Evolutionary conservation across 306 rosid genomes (phyloP).

Genomic region (Trifolium pratense): DNA sequence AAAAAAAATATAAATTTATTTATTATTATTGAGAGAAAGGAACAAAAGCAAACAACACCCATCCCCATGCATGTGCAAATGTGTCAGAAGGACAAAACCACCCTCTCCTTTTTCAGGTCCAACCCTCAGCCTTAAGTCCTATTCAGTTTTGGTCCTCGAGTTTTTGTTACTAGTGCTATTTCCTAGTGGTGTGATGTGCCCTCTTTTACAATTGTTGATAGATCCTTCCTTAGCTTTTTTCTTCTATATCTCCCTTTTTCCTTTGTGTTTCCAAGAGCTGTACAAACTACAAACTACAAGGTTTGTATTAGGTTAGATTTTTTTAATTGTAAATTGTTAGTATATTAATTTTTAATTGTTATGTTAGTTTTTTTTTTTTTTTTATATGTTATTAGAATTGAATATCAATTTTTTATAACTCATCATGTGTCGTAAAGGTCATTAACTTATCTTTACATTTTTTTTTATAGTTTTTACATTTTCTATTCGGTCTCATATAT

Average conservation of each 20-base stretch:
- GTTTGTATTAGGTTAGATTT: conserved; percentile 37
- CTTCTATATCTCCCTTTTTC: conserved; percentile 7
- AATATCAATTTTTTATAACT: too few species aligned
- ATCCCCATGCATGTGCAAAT: conserved; percentile 65
- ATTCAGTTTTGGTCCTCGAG: conserved; percentile 54
- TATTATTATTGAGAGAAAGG: conserved; percentile 11
- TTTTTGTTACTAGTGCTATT: conserved; percentile 9
- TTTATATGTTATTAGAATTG: too few species aligned
- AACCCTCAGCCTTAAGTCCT: conserved; percentile 44
- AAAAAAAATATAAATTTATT: too few species aligned
- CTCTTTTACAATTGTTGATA: conserved; percentile 37
- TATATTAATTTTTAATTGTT: too few species aligned
- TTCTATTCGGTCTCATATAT: too few species aligned
- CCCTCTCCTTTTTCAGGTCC: conserved; percentile 44
- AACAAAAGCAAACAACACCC: conserved; percentile 39
- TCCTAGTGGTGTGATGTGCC: conserved; percentile 26
- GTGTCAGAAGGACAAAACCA: conserved; percentile 44
- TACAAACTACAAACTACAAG: conserved; percentile 26
- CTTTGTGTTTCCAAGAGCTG: conserved; percentile 24
- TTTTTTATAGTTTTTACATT: too few species aligned
- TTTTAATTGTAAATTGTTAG: too few species aligned
- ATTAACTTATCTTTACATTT: too few species aligned
- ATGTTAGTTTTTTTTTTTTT: too few species aligned
- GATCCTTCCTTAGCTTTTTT: conserved; percentile 24
- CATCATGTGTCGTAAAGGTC: conserved; percentile 22